Conservation (phyloP, 257 asterid genomes). For the Lycium ferocissimum region DNA sequence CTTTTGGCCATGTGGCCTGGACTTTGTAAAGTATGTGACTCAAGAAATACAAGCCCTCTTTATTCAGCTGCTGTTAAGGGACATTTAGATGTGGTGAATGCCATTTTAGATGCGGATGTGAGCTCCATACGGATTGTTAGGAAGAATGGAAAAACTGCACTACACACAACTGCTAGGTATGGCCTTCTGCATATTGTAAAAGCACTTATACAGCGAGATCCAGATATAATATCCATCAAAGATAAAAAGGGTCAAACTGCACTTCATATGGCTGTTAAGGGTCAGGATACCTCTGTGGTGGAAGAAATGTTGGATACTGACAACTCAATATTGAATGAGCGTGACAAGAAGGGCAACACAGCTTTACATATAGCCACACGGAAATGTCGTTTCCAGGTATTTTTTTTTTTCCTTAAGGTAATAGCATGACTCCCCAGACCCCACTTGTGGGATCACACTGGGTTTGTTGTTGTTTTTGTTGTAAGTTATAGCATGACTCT, state of each 20-base stretch:
- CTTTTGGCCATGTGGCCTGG: conserved; percentile 83
- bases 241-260: conserved; percentile 99
- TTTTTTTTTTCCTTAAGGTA: conserved; percentile 14
- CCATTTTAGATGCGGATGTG: conserved; percentile 82
- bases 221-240: conserved; percentile 72
- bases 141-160: conserved; percentile 90
- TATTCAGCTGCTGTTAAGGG: conserved; percentile 87
- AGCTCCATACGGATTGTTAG: conserved; percentile 71
- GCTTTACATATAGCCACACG: conserved; percentile 93
- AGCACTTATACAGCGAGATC: conserved; percentile 75
- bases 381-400: conserved; percentile 88
- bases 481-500: conserved; percentile 4
- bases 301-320: conserved; percentile 85
- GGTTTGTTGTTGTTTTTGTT: neutral
- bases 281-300: conserved; percentile 75
- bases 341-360: conserved; percentile 94
- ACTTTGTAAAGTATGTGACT: conserved; percentile 87
- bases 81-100: conserved; percentile 75
- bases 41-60: conserved; percentile 93
- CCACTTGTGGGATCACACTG: no score
- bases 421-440: no score
- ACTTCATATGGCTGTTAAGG: conserved; percentile 98
- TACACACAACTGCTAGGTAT: conserved; percentile 92
- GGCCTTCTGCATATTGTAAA: conserved; percentile 72
- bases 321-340: conserved; percentile 71